Conservation (phyloP, 2,329 filamentous ascomycete genomes). For the Dactylellina sp. region DNA sequence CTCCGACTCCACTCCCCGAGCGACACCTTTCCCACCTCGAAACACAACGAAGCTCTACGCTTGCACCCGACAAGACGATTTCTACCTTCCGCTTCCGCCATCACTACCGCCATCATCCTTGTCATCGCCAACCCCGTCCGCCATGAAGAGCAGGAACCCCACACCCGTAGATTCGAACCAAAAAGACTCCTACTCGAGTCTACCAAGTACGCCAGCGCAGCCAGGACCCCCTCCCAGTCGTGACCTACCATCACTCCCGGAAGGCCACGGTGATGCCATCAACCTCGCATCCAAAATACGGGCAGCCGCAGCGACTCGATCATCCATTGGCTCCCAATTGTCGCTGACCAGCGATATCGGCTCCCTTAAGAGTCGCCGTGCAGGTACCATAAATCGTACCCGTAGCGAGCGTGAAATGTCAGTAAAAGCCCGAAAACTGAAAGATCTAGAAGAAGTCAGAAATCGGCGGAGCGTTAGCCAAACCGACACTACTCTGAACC, state of each 20-base stretch:
- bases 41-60: constrained; percentile 23
- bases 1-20: constrained; percentile 39
- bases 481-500: background rate
- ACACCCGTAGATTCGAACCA: constrained; percentile 5
- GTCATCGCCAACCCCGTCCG: constrained; percentile 8
- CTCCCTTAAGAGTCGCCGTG: constrained; percentile 39
- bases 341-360: constrained; percentile 39
- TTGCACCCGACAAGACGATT: constrained; percentile 22
- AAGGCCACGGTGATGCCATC: constrained; percentile 56
- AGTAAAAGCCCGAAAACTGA: constrained; percentile 47
- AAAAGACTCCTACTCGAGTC: constrained; percentile 20
- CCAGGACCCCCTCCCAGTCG: constrained; percentile 60
- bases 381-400: constrained; percentile 19
- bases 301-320: constrained; percentile 42
- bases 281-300: constrained; percentile 55
- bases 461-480: constrained; percentile 20
- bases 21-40: constrained; percentile 21
- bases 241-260: constrained; percentile 59
- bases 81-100: constrained; percentile 17
- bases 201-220: constrained; percentile 47
- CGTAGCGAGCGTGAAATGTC: constrained; percentile 49
- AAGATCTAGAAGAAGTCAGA: constrained; percentile 45
- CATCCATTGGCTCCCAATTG: constrained; percentile 47
- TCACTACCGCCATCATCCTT: background rate
- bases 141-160: background rate